Evolutionary conservation across 495 filamentous ascomycete genomes (phyloP), one percentile per base, ranked within the genome.

Genomic region (Pseudoneurospora amorphoporcata): DNA sequence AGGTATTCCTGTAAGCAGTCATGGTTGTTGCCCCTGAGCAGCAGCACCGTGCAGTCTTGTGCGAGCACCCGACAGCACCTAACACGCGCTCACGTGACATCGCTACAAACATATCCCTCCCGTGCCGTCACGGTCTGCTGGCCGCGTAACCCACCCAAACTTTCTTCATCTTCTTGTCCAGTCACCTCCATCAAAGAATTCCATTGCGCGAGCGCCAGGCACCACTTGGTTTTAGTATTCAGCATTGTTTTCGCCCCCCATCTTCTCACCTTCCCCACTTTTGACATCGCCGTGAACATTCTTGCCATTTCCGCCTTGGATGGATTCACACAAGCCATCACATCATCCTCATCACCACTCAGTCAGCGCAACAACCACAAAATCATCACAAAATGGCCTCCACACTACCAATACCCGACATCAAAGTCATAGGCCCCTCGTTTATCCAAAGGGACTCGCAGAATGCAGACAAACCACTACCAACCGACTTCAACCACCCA

Each of bases 401-500:
- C 6, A 17, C 53, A 65, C 53, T 65, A 37, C 53, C 53, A 65
- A 35, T 65, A 65, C 29, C 53, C 29, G 53, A 32, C 5, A 65
- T 65, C 29, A 65, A 65, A 1, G 29, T 65, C 12, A 65, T 65
- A 32, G 12, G 3, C 6, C 53, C 53, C 29, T 65, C 53, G 0
- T 65, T 65, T 8, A 65, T 65, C 6, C 29, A 65, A 2, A 65
- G 6, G 53, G 53, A 65, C 14, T 65, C 53, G 8, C 53, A 35
- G 14, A 65, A 35, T 17, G 1, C 53, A 12, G 53, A 45, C 3
- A 23, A 38, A 3, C 40, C 72, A 29, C 39, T 58, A 17, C 72
- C 68, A 41, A 71, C 76, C 23, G 84, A 94, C 80, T 98, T 97
- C 78, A 92, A 97, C 78, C 95, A 99, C 79, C 95, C 95, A 10